Evolutionary conservation across 2,329 filamentous ascomycete species (phyloP).

Genomic region (Xylariaceae sp.): DNA sequence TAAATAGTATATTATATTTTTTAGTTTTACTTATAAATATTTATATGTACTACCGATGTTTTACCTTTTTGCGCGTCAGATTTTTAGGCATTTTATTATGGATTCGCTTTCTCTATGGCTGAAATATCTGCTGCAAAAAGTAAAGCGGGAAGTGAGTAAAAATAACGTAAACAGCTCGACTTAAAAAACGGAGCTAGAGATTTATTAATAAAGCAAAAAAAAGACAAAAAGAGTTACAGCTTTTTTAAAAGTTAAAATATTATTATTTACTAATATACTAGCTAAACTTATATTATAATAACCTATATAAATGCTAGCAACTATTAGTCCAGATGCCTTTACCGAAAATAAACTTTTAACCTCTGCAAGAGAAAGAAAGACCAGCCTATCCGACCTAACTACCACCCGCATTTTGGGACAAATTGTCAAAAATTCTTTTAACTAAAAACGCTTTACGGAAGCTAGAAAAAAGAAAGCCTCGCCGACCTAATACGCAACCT

Average conservation of each 20-base stretch:
- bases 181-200: too few species aligned
- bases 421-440: slow-evolving; percentile 36
- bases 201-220: slow-evolving; percentile 5
- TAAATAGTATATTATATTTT: too few species aligned
- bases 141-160: too few species aligned
- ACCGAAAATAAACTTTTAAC: background rate
- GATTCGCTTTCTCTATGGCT: slow-evolving; percentile 3
- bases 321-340: background rate
- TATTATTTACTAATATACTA: slow-evolving; percentile 2
- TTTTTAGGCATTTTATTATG: too few species aligned
- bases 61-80: too few species aligned
- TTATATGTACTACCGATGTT: too few species aligned
- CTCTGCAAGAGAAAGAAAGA: slow-evolving; percentile 5
- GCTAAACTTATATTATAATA: background rate
- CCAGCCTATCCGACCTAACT: slow-evolving; percentile 13
- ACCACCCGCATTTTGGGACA: slow-evolving; percentile 38
- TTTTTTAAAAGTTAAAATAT: slow-evolving; percentile 5
- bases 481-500: slow-evolving; percentile 31
- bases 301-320: background rate
- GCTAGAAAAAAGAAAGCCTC: slow-evolving; percentile 16
- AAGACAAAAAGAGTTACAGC: background rate
- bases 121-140: background rate
- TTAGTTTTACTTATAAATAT: too few species aligned
- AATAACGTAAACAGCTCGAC: background rate
- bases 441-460: slow-evolving; percentile 37